Base-by-base conservation (phyloP, 2,329 filamentous ascomycete genomes). In the Colletotrichum eleusines region DNA sequence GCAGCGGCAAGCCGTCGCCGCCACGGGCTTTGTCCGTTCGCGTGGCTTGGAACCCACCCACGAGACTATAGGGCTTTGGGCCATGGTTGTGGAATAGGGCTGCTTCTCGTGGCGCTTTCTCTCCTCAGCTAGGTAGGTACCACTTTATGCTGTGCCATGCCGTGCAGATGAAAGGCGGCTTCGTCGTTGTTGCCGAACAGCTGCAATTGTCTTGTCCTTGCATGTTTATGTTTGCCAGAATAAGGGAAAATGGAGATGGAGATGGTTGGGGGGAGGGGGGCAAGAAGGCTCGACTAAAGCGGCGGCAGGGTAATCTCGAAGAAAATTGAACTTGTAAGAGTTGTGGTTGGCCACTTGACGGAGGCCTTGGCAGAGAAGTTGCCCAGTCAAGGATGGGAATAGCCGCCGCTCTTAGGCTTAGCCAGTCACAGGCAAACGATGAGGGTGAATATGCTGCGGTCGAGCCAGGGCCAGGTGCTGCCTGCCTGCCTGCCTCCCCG, bases 31-130 rank as follows among this genome's bases (percentile, higher is more conserved):
- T 63, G 68, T 44, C 42, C 51, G 68, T 58, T 68, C 46, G 26
- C 64, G 58, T 63, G 44, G 65, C 23, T 58, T 63, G 65, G 64
- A 69, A 69, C 59, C 69, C 26, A 44, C 59, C n/a, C 44, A 64
- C 38, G 35, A 50, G 53, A 70, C 66, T 61, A 72, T 53, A 38
- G 59, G 63, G 64, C 50, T 50, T n/a, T 44, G 26, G 46, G 44
- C 53, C 40, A 69, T 31, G 62, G 9, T 35, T 8, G 6, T 35
- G 28, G 23, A 59, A 40, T 50, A 66, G 66, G 66, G 66, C 66
- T 66, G 62, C 12, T 38, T 54, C 33, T 16, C 51, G 12, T 54
- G 26, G 38, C 54, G 55, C 16, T 38, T 40, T 46, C 46, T 18
- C 46, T 59, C 50, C 16, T 69, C 9, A 26, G 51, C 48, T 46